A percentile compares a stretch with the other conserved stretches of the same genome.
These are phyloP conservation scores for Aquanectria penicillioides DNA, from an alignment of 2,329 filamentous ascomycete species.

Conservation along the genomic window DNA sequence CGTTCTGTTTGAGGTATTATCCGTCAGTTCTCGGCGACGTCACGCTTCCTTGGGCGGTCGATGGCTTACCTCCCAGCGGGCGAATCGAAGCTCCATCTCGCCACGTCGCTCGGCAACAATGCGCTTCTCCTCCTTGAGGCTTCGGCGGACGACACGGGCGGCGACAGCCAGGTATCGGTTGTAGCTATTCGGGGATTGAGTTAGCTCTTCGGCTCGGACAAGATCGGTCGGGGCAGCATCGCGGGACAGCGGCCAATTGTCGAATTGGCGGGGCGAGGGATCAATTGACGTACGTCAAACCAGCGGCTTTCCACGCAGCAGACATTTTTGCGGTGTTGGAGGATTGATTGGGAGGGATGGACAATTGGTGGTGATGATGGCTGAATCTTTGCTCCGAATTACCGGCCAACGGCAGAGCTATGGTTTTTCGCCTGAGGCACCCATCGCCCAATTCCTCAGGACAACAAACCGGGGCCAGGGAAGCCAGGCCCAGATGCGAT, in stretches of 20 bases:
- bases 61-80: constrained; percentile 87
- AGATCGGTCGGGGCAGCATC: constrained; percentile 22
- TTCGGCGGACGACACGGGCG: constrained; percentile 92
- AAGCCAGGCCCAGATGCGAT: neutral
- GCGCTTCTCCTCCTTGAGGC: constrained; percentile 95
- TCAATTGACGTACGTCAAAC: constrained; percentile 82
- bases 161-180: constrained; percentile 99
- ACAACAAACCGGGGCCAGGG: neutral
- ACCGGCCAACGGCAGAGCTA: constrained; percentile 40
- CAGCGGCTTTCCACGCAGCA: constrained; percentile 98
- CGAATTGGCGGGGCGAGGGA: constrained; percentile 19
- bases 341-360: constrained; percentile 41
- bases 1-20: constrained; percentile 74
- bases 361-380: constrained; percentile 46
- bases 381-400: constrained; percentile 50
- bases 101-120: constrained; percentile 88
- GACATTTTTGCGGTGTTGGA: constrained; percentile 77
- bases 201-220: constrained; percentile 47
- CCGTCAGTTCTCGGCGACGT: constrained; percentile 35
- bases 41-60: constrained; percentile 6
- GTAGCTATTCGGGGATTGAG: constrained; percentile 73
- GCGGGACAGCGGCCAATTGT: constrained; percentile 23
- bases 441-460: constrained; percentile 1
- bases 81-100: constrained; percentile 87
- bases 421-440: constrained; percentile 45